Base-by-base conservation (phyloP, 805 yeast genomes). In the Candida adriatica region DNA sequence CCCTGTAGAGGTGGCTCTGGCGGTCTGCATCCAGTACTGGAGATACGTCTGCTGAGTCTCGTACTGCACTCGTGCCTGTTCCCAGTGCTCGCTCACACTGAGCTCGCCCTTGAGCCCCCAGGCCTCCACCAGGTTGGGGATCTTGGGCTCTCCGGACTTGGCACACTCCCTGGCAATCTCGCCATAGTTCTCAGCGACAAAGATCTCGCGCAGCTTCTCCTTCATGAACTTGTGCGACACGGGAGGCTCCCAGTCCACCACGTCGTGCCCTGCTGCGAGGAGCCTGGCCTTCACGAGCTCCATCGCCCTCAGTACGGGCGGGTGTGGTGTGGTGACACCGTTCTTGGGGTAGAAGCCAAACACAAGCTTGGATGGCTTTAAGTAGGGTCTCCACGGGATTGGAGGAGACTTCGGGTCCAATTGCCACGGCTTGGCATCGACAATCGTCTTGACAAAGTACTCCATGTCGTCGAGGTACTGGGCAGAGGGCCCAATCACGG, bases 81-180 rank as follows among this genome's bases (percentile, higher is more conserved):
- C 58, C 65, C 70, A 66, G 33, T 61, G 59, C 21, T 65, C 61
- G 11, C 69, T 48, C 35, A 61, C 58, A 13, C 51, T 53, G 29
- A 59, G 59, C 29, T 73, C 66, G 33, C 82, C 83, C 14, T 65
- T 63, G 37, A 82, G 82, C 29, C 70, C 65, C 42, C 75, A 56
- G 26, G 66, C 64, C 71, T 78, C 76, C 51, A 74, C 68, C 28
- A 84, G 75, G 44, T 79, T 67, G 37, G 75, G 76, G 14, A 62
- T 51, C 39, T 76, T 53, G 18, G 88, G 88, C 53, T 84, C 90
- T 26, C 90, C 88, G 9, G 82, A 71, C 8, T 59, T 66, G 17
- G 61, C 55, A 38, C 81, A 52, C 45, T 70, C 51, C 25, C 63
- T 62, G 29, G 66, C 61, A 48, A 75, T 79, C 35, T 63, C 70